A percentile compares a stretch with the other conserved stretches of the same genome.
Evolutionary conservation across 108 stramenopile genomes (phyloP).

Genomic region (Nitzschia sp.): DNA sequence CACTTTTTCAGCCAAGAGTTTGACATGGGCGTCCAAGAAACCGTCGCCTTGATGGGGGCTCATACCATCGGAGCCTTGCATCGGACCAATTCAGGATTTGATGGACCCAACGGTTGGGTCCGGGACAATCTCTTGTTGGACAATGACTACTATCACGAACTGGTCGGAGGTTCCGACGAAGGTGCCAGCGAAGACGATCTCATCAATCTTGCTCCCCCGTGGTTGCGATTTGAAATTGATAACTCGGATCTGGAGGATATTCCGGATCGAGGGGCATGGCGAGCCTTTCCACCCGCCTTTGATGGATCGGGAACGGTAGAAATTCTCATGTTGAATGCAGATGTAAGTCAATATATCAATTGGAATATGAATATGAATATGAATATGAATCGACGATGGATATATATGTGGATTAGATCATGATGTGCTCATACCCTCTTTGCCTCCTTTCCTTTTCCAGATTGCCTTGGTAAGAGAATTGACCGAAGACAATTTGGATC

Average conservation of each 20-base stretch:
- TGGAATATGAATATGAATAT: too few relatives aligned
- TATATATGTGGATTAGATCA: not conserved
- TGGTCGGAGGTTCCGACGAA: not conserved
- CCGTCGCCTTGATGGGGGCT: constrained; percentile 59
- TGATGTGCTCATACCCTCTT: not conserved
- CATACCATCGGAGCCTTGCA: constrained; percentile 39
- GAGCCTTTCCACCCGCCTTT: not conserved
- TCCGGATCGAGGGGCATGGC: constrained; percentile 43
- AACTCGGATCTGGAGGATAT: constrained; percentile 27
- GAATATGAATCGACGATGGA: too few relatives aligned
- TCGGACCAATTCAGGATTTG: constrained; percentile 43
- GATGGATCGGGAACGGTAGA: constrained; percentile 1
- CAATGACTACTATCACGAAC: not conserved
- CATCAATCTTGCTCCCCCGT: constrained; percentile 16
- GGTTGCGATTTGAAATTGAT: constrained; percentile 5
- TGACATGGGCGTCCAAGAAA: constrained; percentile 37
- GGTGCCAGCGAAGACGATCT: constrained; percentile 12
- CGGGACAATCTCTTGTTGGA: constrained; percentile 17
- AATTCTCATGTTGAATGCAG: constrained; percentile 4
- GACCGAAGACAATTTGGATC: not conserved
- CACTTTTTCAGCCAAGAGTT: constrained; percentile 47
- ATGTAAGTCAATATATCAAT: not conserved
- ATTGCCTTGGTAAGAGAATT: not conserved
- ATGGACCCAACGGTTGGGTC: constrained; percentile 27
- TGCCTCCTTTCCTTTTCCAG: not conserved